Evolutionary conservation across 495 filamentous ascomycete species (phyloP).

Genomic region (Neurospora sp.): DNA sequence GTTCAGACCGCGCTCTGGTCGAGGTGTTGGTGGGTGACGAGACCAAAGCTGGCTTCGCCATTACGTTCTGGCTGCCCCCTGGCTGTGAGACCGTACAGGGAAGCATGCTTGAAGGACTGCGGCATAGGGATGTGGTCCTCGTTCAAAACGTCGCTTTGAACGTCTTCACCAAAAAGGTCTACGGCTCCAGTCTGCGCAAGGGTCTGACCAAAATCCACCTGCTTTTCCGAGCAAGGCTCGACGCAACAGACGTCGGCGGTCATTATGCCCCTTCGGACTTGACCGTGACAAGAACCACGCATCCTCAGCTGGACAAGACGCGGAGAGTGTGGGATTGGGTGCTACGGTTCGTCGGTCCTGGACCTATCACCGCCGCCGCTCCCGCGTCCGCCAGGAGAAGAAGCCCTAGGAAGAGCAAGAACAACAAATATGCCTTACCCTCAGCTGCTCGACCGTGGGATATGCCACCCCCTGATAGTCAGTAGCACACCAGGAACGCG

Average conservation of each 20-base stretch:
- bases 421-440: neutral
- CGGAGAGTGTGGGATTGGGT: conserved; percentile 66
- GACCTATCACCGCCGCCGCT: neutral
- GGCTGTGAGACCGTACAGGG: conserved; percentile 16
- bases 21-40: conserved; percentile 83
- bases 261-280: conserved; percentile 32
- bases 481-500: neutral
- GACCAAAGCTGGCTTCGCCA: conserved; percentile 65
- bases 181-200: conserved; percentile 63
- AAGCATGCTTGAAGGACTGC: conserved; percentile 43
- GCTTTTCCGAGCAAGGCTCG: conserved; percentile 42
- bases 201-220: conserved; percentile 63
- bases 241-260: conserved; percentile 32
- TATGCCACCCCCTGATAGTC: conserved; percentile 9
- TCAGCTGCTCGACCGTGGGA: neutral
- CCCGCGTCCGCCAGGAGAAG: neutral
- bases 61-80: conserved; percentile 70
- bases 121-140: conserved; percentile 64
- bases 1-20: conserved; percentile 50
- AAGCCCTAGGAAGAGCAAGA: neutral
- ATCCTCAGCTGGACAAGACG: conserved; percentile 52
- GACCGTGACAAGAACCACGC: conserved; percentile 14
- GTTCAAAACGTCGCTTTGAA: conserved; percentile 67
- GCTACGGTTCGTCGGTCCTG: conserved; percentile 52
- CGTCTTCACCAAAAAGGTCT: conserved; percentile 61